Conservation (phyloP, 23 red algal genomes). For the Gracilariopsis chorda region DNA sequence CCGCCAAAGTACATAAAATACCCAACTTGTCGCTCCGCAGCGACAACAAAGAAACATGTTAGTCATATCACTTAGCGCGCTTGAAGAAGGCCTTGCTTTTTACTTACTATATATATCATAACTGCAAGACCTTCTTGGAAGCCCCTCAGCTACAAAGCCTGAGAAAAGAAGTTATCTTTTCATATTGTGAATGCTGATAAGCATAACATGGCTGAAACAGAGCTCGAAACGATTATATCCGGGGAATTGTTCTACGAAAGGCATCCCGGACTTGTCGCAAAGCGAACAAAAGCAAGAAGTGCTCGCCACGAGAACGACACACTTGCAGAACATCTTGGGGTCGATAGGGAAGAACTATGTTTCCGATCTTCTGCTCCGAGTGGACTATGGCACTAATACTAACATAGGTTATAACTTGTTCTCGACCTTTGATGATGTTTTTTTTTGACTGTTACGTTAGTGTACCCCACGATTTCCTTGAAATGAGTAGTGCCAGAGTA, state of each 20-base stretch:
- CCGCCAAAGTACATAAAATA: no score
- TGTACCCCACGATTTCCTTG: no score
- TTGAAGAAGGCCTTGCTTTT: no score
- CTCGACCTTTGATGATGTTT: conserved; percentile 27
- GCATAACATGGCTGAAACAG: not conserved
- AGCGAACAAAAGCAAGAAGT: not conserved
- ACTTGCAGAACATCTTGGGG: not conserved
- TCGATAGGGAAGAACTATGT: not conserved
- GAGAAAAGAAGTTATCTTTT: no score
- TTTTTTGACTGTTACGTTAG: not conserved
- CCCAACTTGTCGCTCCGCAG: no score
- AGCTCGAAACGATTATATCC: not conserved
- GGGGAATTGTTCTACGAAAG: not conserved
- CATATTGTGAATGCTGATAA: no score
- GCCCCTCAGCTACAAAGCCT: no score
- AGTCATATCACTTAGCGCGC: no score
- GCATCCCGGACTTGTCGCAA: not conserved
- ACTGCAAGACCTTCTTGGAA: no score
- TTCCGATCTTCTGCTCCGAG: conserved; percentile 9
- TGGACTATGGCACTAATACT: conserved; percentile 49
- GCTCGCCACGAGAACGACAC: not conserved
- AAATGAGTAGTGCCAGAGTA: no score
- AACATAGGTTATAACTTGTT: conserved; percentile 38
- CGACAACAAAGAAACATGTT: no score
- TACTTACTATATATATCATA: no score